Base-by-base conservation (phyloP, 345 rosid species). In the Hypericum androsaemum region DNA sequence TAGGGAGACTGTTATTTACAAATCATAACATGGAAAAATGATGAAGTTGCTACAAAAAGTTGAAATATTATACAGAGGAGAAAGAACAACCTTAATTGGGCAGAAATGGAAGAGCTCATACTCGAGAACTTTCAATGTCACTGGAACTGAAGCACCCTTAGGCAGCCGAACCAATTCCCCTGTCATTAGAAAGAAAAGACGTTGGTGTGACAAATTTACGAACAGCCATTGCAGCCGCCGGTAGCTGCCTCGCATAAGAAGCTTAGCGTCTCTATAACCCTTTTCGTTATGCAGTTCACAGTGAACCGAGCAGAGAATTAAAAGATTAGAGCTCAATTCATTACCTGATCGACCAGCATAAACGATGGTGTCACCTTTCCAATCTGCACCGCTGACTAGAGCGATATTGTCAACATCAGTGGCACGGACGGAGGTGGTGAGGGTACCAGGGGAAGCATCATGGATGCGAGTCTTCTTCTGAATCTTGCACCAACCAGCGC, bases 401-500 rank as follows among this genome's bases (percentile, higher is more conserved):
- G 77, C 70, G 17, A 87, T 69, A 45, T 53, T 70, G 58, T 90
- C 96, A 58, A 81, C 96, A 58, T 90, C 98, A 1, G 77, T 65
- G 22, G 88, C 77, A 47, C 82, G n/a, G 51, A 87, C 74, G 0
- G 79, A 75, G 47, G 74, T 66, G 0, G 95, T 71, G 54, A 87
- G 95, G 40, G 94, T 84, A 14, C 94, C 88, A 14, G 98, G 98
- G 49, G 92, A 71, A 57, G 74, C 58, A 59, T 92, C 84, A 64
- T 92, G 98, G 60, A 92, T 81, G 43, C 77, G 76, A 44, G 88
- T 85, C 71, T 77, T 88, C 87, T 88, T 92, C 5, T 61, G 58
- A 5, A 75, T 52, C 74, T 76, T 85, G 82, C 97, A 83, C 98
- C 98, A 92, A 58, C 94, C 97, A 60, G 98, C 95, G 48, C 98